Conservation (phyloP, 2,329 filamentous ascomycete species). For the Nemania bipapillata region DNA sequence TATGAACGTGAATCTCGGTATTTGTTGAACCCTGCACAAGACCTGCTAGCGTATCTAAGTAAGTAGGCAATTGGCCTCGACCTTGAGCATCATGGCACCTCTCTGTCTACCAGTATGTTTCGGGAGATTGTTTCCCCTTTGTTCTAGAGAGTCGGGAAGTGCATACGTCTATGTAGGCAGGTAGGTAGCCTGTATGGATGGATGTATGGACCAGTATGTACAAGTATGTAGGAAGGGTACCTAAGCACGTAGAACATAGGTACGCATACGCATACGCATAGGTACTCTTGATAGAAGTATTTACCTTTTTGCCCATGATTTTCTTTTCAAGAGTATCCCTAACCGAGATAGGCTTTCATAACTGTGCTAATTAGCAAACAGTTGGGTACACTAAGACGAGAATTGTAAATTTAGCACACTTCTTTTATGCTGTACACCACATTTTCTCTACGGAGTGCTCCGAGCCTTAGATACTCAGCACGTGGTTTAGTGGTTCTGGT, state of each 20-base stretch:
- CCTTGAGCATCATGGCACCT: constrained; percentile 17
- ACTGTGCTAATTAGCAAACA: constrained; percentile 19
- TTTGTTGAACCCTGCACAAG: constrained; percentile 8
- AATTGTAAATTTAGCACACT: constrained; percentile 6
- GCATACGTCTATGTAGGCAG: background rate
- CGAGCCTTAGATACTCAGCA: constrained; percentile 22
- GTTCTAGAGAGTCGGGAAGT: background rate
- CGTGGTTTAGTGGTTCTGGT: constrained; percentile 28
- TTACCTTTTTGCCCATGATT: background rate
- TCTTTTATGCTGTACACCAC: background rate
- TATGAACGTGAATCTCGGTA: constrained; percentile 21
- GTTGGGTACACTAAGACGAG: background rate
- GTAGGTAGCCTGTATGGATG: background rate
- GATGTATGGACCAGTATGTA: background rate
- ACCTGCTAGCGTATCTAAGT: background rate
- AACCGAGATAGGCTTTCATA: constrained; percentile 3
- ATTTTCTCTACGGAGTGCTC: constrained; percentile 28
- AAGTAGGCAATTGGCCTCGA: constrained; percentile 12
- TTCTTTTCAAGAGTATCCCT: background rate
- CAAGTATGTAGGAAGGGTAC: too few species aligned
- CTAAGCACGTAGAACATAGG: too few species aligned
- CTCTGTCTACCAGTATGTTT: constrained; percentile 1
- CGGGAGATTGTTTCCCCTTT: constrained; percentile 4
- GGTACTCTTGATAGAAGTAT: background rate
- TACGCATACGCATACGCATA: background rate